A percentile compares a stretch with the other conserved stretches of the same genome.
Evolutionary conservation across 306 rosid species (phyloP).

Genomic region (Canavalia gladiata): DNA sequence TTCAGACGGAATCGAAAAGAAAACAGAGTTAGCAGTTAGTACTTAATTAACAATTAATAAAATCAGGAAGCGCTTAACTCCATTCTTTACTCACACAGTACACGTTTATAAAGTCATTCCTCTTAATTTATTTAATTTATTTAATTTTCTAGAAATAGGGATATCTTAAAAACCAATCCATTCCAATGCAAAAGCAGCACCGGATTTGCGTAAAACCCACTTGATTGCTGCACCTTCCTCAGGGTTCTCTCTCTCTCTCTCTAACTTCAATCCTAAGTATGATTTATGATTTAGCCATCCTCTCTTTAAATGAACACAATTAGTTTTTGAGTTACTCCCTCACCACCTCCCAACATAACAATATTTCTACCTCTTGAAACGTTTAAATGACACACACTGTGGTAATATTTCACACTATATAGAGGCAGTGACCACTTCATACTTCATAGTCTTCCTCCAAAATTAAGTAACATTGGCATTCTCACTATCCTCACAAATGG

Average conservation of each 20-base stretch:
- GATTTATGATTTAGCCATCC: slow-evolving; percentile 54
- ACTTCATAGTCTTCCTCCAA: slow-evolving; percentile 25
- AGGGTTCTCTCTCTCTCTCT: slow-evolving; percentile 44
- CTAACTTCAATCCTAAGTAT: slow-evolving; percentile 90
- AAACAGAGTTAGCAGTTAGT: neutral
- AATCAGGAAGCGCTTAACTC: slow-evolving; percentile 36
- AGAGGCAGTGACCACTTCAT: slow-evolving; percentile 44
- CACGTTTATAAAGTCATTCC: slow-evolving; percentile 49
- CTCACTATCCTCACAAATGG: slow-evolving; percentile 59
- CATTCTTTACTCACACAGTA: slow-evolving; percentile 36
- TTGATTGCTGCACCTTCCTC: slow-evolving; percentile 86
- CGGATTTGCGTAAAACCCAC: slow-evolving; percentile 95
- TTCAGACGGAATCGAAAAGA: slow-evolving; percentile 1
- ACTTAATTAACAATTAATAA: slow-evolving; percentile 35
- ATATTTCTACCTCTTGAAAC: slow-evolving; percentile 51
- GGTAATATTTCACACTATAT: slow-evolving; percentile 51
- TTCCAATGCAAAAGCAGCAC: slow-evolving; percentile 72
- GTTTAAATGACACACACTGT: slow-evolving; percentile 46
- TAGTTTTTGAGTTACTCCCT: slow-evolving; percentile 56
- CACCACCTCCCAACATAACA: slow-evolving; percentile 53
- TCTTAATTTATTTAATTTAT: slow-evolving; percentile 14
- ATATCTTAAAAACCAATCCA: slow-evolving; percentile 91
- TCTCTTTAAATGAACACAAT: slow-evolving; percentile 65
- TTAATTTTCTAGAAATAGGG: slow-evolving; percentile 53
- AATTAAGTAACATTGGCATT: slow-evolving; percentile 47